These are phyloP conservation scores for Sphaerobolus stellatus DNA, from an alignment of 1,284 basidiomycete genomes.

Conservation along the genomic window DNA sequence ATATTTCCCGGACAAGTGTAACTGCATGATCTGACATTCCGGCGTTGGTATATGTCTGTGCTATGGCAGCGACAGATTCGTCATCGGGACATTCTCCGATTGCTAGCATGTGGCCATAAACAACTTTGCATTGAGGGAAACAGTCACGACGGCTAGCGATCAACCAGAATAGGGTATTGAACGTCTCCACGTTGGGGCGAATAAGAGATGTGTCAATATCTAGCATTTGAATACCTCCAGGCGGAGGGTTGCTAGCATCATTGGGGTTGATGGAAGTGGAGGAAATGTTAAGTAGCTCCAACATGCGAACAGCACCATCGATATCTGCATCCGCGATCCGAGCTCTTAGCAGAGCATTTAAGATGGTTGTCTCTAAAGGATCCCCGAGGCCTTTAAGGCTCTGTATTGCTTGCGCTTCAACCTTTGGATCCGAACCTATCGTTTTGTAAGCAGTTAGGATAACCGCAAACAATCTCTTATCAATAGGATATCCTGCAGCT, in stretches of 20 bases:
- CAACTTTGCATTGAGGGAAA: conserved; percentile 42
- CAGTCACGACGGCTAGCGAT: conserved; percentile 43
- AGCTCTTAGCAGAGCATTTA: conserved; percentile 65
- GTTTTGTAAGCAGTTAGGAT: conserved; percentile 58
- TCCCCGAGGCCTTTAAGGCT: conserved; percentile 42
- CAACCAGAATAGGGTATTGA: conserved; percentile 62
- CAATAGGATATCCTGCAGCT: conserved; percentile 49
- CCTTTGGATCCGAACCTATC: conserved; percentile 55
- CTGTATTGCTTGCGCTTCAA: conserved; percentile 52
- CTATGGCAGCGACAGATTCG: conserved; percentile 49
- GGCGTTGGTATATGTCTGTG: conserved; percentile 53
- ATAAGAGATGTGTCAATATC: too few species aligned
- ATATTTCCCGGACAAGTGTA: conserved; percentile 47
- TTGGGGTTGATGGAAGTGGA: conserved; percentile 12
- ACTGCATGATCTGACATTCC: conserved; percentile 49
- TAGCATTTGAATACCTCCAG: conserved; percentile 9
- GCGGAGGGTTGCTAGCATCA: conserved; percentile 7
- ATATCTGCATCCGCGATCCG: conserved; percentile 58
- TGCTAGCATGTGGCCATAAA: conserved; percentile 49
- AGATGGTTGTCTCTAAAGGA: conserved; percentile 44
- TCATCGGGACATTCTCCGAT: conserved; percentile 46
- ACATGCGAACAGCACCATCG: conserved; percentile 41
- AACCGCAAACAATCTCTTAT: conserved; percentile 57
- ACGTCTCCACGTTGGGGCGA: conserved; percentile 57
- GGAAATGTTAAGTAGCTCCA: conserved; percentile 46